phyloP scores from a whole-genome alignment of 2,329 filamentous ascomycete genomes.

The Sarocladiaceae sp. region DNA sequence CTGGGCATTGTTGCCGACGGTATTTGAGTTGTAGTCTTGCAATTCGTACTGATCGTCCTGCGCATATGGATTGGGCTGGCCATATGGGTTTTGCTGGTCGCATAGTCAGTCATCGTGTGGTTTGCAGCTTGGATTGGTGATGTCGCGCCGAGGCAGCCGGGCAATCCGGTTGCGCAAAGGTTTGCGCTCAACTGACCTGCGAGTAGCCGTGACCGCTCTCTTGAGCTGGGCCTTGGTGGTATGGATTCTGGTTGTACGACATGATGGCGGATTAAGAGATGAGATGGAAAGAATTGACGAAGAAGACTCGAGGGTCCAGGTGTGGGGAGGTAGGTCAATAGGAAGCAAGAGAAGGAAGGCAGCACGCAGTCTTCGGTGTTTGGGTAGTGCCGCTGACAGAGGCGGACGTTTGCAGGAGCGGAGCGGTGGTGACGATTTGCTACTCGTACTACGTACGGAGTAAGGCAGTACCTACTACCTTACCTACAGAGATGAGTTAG shows the following conservation, averaged over 20 bases:
- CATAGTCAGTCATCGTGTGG: conserved; percentile 5
- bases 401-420: no score
- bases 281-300: conserved; percentile 13
- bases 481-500: no score
- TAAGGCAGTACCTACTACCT: no score
- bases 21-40: conserved; percentile 41
- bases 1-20: conserved; percentile 20
- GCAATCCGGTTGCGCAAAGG: background rate
- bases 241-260: conserved; percentile 62
- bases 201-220: conserved; percentile 40
- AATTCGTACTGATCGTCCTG: conserved; percentile 45
- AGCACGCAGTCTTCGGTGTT: no score
- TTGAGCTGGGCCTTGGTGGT: conserved; percentile 45
- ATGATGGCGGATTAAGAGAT: conserved; percentile 33
- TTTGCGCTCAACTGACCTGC: conserved; percentile 31
- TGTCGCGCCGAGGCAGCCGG: conserved; percentile 4
- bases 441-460: no score
- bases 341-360: background rate
- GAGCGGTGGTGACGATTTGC: no score
- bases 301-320: conserved; percentile 14
- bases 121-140: background rate
- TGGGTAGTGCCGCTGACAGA: no score
- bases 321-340: background rate
- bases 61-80: conserved; percentile 23
- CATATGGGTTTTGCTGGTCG: conserved; percentile 2